Conservation (phyloP, 1,139 yeast genomes). For the Blastobotrys buckinghamii region DNA sequence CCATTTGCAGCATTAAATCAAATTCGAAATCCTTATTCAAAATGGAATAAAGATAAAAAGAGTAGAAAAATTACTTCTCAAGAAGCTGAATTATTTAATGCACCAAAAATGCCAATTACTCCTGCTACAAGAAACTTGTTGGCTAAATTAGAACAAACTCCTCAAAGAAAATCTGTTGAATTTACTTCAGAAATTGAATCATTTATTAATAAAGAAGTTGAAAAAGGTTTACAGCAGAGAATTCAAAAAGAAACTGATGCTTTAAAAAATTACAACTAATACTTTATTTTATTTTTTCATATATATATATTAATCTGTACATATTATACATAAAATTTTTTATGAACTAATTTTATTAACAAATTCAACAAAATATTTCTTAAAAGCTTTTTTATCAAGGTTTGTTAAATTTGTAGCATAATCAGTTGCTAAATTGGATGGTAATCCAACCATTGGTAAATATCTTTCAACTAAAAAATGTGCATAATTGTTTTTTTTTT, state of each 20-base stretch:
- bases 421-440: conserved; percentile 24
- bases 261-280: conserved; percentile 26
- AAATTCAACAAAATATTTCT: conserved; percentile 26
- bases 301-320: background rate
- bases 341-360: conserved; percentile 15
- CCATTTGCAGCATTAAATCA: conserved; percentile 63
- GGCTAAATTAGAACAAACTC: conserved; percentile 49
- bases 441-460: conserved; percentile 30
- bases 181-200: conserved; percentile 65
- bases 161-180: conserved; percentile 42
- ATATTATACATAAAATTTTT: background rate
- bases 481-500: conserved; percentile 30
- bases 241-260: conserved; percentile 28
- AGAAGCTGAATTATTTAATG: conserved; percentile 54
- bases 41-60: conserved; percentile 36
- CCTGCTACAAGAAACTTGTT: conserved; percentile 36
- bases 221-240: conserved; percentile 39
- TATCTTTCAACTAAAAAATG: conserved; percentile 24
- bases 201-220: conserved; percentile 50
- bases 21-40: conserved; percentile 66
- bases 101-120: conserved; percentile 69
- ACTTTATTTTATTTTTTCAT: background rate
- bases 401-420: conserved; percentile 25
- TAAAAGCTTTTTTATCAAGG: conserved; percentile 27
- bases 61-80: conserved; percentile 52